Percentiles rank a stretch among this genome's conserved stretches.
Conservation (phyloP, 495 filamentous ascomycete genomes). For the Stereocaulon alpinum region DNA sequence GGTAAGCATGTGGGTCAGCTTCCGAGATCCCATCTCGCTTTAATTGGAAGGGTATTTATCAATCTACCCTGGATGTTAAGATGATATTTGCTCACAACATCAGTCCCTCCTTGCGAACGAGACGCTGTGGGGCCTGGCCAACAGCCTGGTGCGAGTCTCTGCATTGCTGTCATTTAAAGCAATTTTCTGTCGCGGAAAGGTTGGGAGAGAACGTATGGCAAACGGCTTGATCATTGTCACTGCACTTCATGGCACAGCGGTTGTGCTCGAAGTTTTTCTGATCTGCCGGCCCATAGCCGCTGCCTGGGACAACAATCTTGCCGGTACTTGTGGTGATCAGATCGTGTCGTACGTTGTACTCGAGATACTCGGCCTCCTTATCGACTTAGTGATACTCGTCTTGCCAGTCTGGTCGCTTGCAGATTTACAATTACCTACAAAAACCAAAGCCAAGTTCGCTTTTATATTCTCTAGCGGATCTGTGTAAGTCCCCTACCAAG, state of each 20-base stretch:
- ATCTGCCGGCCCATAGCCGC: constrained; percentile 24
- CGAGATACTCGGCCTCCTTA: constrained; percentile 18
- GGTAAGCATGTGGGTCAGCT: neutral
- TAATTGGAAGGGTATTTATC: constrained; percentile 6
- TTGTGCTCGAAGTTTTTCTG: constrained; percentile 13
- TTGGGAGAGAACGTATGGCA: too few species aligned
- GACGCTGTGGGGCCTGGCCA: constrained; percentile 24
- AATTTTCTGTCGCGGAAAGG: too few species aligned
- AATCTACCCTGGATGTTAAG: too few species aligned
- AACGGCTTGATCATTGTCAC: neutral
- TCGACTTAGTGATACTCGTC: constrained; percentile 18
- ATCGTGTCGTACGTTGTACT: constrained; percentile 20
- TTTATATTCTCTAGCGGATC: neutral
- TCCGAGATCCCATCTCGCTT: neutral
- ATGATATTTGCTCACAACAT: neutral
- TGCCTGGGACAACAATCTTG: constrained; percentile 17
- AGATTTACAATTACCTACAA: neutral
- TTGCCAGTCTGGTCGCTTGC: neutral
- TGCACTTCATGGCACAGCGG: constrained; percentile 15
- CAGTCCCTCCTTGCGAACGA: constrained; percentile 24
- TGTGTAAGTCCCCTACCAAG: neutral
- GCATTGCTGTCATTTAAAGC: constrained; percentile 2
- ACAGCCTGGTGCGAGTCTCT: constrained; percentile 17
- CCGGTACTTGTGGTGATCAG: constrained; percentile 22
- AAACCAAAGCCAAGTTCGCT: neutral